Evolutionary conservation across 805 yeast genomes (phyloP).

Genomic region (Yamadazyma endophytica): DNA sequence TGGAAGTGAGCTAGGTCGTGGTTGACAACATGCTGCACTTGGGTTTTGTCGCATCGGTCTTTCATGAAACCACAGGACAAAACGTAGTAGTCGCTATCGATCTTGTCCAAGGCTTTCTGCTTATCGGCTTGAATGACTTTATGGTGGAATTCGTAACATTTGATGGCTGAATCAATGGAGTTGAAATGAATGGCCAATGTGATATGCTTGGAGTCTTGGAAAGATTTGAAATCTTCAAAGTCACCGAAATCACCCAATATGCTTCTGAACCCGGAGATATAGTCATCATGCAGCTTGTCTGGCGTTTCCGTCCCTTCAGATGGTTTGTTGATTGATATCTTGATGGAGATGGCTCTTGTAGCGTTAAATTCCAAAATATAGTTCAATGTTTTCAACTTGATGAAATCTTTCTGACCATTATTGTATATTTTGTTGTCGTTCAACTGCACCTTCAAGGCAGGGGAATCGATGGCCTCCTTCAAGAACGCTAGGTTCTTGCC

Average conservation of each 20-base stretch:
- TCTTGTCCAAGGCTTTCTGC: conserved; percentile 10
- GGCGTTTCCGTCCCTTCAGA: background rate
- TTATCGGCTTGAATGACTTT: conserved; percentile 19
- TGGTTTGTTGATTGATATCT: conserved; percentile 1
- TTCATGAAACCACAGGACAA: conserved; percentile 18
- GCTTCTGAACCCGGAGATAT: background rate
- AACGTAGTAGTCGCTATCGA: conserved; percentile 3
- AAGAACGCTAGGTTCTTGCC: conserved; percentile 19
- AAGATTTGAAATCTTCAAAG: conserved; percentile 1
- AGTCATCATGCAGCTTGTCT: background rate
- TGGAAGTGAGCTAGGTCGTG: too few species aligned
- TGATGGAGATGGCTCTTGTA: conserved; percentile 23
- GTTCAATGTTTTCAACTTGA: conserved; percentile 37
- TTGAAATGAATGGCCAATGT: conserved; percentile 28
- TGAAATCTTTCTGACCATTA: conserved; percentile 23
- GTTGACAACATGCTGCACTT: too few species aligned
- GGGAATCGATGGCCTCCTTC: conserved; percentile 21
- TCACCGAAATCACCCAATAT: conserved; percentile 1
- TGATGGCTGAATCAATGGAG: conserved; percentile 44
- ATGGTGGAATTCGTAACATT: conserved; percentile 33
- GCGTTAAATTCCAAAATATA: conserved; percentile 37
- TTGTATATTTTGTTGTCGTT: conserved; percentile 17
- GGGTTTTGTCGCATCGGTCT: conserved; percentile 38
- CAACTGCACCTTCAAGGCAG: conserved; percentile 23
- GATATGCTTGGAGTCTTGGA: background rate